Conservation (phyloP, 2,329 filamentous ascomycete genomes). For the Domatiomyces catenatus region DNA sequence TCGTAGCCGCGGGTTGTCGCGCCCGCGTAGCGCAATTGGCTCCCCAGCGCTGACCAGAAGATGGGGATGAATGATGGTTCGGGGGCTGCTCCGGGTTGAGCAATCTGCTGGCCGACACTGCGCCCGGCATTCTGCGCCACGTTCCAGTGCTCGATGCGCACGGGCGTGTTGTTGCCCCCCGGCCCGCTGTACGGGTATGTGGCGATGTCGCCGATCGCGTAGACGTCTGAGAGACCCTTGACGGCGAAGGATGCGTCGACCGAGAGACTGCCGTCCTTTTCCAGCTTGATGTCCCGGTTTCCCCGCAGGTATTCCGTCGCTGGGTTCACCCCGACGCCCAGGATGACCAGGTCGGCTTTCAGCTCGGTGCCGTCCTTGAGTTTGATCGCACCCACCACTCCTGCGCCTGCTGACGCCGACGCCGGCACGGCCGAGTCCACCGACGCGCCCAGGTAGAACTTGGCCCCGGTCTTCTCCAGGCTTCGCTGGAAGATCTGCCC, state of each 20-base stretch:
- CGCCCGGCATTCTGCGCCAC: slow-evolving; percentile 89
- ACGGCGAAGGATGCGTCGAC: slow-evolving; percentile 71
- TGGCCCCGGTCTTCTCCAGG: slow-evolving; percentile 73
- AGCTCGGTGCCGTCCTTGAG: slow-evolving; percentile 77
- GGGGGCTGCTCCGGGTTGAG: slow-evolving; percentile 41
- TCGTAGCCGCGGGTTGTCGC: slow-evolving; percentile 74
- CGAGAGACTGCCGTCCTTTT: slow-evolving; percentile 70
- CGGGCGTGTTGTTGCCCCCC: slow-evolving; percentile 54
- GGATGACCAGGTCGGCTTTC: slow-evolving; percentile 75
- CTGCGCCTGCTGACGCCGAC: slow-evolving; percentile 34
- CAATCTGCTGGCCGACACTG: slow-evolving; percentile 61
- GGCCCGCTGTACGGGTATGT: slow-evolving; percentile 89
- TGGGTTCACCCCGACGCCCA: slow-evolving; percentile 77
- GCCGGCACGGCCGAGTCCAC: slow-evolving; percentile 74
- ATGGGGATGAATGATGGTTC: slow-evolving; percentile 67
- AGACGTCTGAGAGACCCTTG: slow-evolving; percentile 63
- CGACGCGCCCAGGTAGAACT: slow-evolving; percentile 65
- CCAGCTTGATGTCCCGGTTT: slow-evolving; percentile 54
- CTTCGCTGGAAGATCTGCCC: slow-evolving; percentile 65
- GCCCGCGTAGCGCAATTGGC: slow-evolving; percentile 84
- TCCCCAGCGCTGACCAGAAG: slow-evolving; percentile 89
- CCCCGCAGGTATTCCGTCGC: slow-evolving; percentile 68
- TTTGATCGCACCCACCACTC: slow-evolving; percentile 55
- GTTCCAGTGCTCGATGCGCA: slow-evolving; percentile 92
- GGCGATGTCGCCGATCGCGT: slow-evolving; percentile 87